phyloP scores from a whole-genome alignment of 305 asterid genomes.

The Rubia peregrina region DNA sequence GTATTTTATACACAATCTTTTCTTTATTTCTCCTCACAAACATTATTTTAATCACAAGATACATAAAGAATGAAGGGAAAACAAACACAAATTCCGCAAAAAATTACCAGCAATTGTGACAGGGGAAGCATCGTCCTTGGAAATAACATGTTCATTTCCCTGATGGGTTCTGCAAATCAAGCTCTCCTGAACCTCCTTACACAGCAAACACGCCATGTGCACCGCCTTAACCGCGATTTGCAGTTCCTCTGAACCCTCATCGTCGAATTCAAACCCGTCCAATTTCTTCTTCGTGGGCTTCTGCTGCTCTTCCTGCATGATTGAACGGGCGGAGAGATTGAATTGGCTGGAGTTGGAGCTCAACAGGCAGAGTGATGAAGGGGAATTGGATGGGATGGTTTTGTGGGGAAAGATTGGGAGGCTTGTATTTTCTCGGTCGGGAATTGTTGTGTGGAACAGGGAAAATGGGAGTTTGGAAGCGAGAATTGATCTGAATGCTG shows the following conservation, averaged over 20 bases:
- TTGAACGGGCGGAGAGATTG: constrained; percentile 20
- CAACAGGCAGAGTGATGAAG: constrained; percentile 16
- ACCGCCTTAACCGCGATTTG: constrained; percentile 78
- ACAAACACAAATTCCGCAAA: background rate
- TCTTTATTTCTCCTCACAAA: too few species aligned
- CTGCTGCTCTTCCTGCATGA: constrained; percentile 26
- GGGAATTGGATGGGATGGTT: constrained; percentile 1
- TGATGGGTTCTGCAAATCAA: constrained; percentile 25
- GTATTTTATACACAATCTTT: too few species aligned
- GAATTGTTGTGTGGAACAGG: background rate
- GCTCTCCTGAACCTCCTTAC: constrained; percentile 48
- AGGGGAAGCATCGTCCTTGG: constrained; percentile 68
- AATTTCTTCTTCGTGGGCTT: constrained; percentile 19
- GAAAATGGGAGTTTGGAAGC: constrained; percentile 18
- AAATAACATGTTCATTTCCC: constrained; percentile 32
- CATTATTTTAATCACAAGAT: background rate
- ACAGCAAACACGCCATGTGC: constrained; percentile 70
- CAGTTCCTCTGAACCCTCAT: constrained; percentile 35
- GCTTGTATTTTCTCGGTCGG: background rate
- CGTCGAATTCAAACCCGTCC: constrained; percentile 19
- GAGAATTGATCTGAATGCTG: constrained; percentile 14
- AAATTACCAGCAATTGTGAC: constrained; percentile 73
- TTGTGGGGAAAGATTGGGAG: constrained; percentile 4
- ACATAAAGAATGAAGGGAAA: background rate
- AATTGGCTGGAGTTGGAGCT: constrained; percentile 21